Conservation (phyloP, 2,329 filamentous ascomycete species). For the Cercospora beticola region DNA sequence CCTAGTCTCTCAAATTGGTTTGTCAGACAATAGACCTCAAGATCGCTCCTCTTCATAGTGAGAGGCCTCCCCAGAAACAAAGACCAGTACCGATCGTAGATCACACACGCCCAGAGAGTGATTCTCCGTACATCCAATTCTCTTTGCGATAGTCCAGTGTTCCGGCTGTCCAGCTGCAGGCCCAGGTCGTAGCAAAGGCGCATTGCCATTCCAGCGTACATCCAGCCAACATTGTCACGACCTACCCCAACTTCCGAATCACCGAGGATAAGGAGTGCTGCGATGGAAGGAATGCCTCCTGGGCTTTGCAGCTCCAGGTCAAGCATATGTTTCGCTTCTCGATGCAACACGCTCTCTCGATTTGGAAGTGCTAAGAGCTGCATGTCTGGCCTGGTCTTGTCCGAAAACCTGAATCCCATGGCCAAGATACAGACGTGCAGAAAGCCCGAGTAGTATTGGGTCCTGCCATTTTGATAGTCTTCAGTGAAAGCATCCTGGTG, state of each 20-base stretch:
- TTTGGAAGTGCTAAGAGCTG: slow-evolving; percentile 28
- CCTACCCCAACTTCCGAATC: slow-evolving; percentile 31
- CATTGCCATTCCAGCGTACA: slow-evolving; percentile 33
- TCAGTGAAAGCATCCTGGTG: slow-evolving; percentile 31
- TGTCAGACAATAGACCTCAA: slow-evolving; percentile 29
- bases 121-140: slow-evolving; percentile 30
- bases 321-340: slow-evolving; percentile 32
- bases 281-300: slow-evolving; percentile 30
- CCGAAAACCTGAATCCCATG: slow-evolving; percentile 30
- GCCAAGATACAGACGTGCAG: slow-evolving; percentile 32
- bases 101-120: slow-evolving; percentile 32
- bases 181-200: slow-evolving; percentile 31
- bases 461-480: slow-evolving; percentile 25
- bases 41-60: slow-evolving; percentile 31
- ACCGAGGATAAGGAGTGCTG: slow-evolving; percentile 29
- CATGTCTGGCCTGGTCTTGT: slow-evolving; percentile 30
- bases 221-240: slow-evolving; percentile 32
- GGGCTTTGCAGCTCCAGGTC: slow-evolving; percentile 31
- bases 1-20: slow-evolving; percentile 31
- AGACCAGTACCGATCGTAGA: slow-evolving; percentile 33
- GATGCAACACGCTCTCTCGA: slow-evolving; percentile 29
- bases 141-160: slow-evolving; percentile 26
- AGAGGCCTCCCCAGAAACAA: slow-evolving; percentile 32
- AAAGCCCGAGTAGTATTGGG: slow-evolving; percentile 32
- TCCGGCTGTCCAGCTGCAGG: slow-evolving; percentile 31